These are phyloP conservation scores for Russula earlei DNA, from an alignment of 768 basidiomycete genomes.

Conservation along the genomic window DNA sequence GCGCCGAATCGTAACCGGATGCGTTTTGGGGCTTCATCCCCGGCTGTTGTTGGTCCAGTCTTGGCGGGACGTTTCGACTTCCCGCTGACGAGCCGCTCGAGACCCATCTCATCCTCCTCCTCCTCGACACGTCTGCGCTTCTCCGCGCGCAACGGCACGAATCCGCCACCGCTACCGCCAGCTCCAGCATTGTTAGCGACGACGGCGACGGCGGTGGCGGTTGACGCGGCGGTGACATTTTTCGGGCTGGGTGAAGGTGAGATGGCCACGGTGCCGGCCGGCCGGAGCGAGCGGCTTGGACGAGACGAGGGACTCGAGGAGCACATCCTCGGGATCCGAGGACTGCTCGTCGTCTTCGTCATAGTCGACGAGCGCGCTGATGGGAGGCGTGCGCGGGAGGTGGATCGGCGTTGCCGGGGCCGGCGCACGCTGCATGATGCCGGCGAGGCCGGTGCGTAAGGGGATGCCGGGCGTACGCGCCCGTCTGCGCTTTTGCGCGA, in stretches of 20 bases:
- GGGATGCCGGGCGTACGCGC: slow-evolving; percentile 36
- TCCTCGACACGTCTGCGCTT: slow-evolving; percentile 32
- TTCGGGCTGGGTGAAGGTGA: background rate
- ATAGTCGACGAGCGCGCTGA: slow-evolving; percentile 66
- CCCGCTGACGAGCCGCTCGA: slow-evolving; percentile 44
- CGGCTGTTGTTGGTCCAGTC: background rate
- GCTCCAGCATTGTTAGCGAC: background rate
- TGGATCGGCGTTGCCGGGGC: slow-evolving; percentile 19
- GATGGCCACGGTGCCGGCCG: background rate
- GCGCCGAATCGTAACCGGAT: slow-evolving; percentile 64
- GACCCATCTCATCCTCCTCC: slow-evolving; percentile 59
- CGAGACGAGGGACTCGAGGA: slow-evolving; percentile 47
- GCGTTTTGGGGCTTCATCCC: slow-evolving; percentile 40
- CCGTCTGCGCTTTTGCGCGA: slow-evolving; percentile 24
- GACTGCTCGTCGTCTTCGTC: slow-evolving; percentile 62
- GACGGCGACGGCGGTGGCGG: background rate
- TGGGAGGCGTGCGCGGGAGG: slow-evolving; percentile 40
- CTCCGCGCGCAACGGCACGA: slow-evolving; percentile 44
- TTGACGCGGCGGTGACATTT: background rate
- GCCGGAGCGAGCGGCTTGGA: slow-evolving; percentile 23
- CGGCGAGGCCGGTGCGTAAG: slow-evolving; percentile 15
- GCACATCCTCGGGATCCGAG: slow-evolving; percentile 41
- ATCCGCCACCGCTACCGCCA: slow-evolving; percentile 17
- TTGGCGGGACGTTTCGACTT: slow-evolving; percentile 31
- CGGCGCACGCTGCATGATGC: slow-evolving; percentile 38